phyloP scores from a whole-genome alignment of 805 yeast genomes.

The Priceomyces carsonii region DNA sequence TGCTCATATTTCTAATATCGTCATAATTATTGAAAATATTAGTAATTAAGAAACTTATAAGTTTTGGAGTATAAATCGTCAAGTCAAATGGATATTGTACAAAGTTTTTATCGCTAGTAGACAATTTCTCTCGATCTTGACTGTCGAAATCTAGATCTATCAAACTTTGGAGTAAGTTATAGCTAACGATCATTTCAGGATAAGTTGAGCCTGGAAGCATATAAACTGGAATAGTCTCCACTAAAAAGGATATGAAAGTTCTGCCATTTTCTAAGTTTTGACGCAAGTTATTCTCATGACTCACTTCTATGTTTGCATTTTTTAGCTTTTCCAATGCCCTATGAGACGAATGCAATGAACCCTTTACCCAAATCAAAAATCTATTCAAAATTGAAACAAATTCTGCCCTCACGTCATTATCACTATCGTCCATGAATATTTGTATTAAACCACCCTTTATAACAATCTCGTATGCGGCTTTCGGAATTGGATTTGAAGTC shows the following conservation, averaged over 20 bases:
- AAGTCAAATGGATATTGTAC: conserved; percentile 9
- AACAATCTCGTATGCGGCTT: conserved; percentile 45
- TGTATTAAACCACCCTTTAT: conserved; percentile 38
- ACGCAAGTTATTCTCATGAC: conserved; percentile 10
- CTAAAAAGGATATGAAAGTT: conserved; percentile 8
- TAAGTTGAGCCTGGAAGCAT: conserved; percentile 49
- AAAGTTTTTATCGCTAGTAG: not conserved
- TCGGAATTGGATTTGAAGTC: conserved; percentile 56
- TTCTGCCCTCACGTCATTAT: conserved; percentile 66
- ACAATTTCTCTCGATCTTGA: not conserved
- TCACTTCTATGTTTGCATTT: conserved; percentile 17
- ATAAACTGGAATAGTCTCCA: conserved; percentile 43
- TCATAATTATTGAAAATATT: conserved; percentile 71
- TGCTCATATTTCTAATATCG: conserved; percentile 64
- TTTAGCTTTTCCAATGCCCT: conserved; percentile 41
- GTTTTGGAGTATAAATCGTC: conserved; percentile 15
- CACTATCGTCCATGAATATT: conserved; percentile 56
- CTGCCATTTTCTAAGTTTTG: conserved; percentile 4
- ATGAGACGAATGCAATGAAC: conserved; percentile 56
- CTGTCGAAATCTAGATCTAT: conserved; percentile 11
- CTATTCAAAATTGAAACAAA: conserved; percentile 61
- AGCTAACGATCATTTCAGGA: conserved; percentile 30
- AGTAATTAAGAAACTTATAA: conserved; percentile 55
- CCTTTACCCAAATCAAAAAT: conserved; percentile 65
- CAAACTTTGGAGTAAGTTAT: conserved; percentile 14